Conservation (phyloP, 192 early-diverging fungal species). For the Mortierella antarctica region DNA sequence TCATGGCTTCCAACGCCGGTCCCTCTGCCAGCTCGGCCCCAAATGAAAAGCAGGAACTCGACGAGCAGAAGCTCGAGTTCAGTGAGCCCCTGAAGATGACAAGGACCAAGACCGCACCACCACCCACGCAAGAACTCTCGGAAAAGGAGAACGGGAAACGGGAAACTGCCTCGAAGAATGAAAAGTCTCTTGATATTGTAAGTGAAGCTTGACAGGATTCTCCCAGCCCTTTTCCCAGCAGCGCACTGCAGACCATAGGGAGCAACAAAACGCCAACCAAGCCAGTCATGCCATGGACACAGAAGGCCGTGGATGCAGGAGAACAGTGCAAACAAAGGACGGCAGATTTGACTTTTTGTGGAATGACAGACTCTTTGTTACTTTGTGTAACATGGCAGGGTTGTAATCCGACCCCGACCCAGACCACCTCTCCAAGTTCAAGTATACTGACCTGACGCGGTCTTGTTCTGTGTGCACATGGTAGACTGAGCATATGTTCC, state of each 20-base stretch:
- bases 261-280: background rate
- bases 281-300: background rate
- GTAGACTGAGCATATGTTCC: constrained; percentile 65
- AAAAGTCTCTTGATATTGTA: constrained; percentile 65
- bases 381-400: background rate
- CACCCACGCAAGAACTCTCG: background rate
- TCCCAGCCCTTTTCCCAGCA: background rate
- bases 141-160: constrained; percentile 21
- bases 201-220: constrained; percentile 14
- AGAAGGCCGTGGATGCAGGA: background rate
- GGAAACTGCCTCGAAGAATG: constrained; percentile 15
- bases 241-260: background rate
- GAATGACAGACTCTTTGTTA: background rate
- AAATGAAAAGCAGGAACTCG: background rate
- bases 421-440: background rate
- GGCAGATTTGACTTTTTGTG: background rate
- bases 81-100: constrained; percentile 43
- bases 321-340: too few relatives aligned
- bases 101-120: constrained; percentile 11
- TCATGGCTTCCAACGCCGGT: constrained; percentile 3
- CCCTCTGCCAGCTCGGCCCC: background rate
- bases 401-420: background rate
- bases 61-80: constrained; percentile 38
- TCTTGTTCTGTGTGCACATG: background rate
- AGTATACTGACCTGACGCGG: background rate